Evolutionary conservation across 2,329 filamentous ascomycete genomes (phyloP).

Genomic region (Sporothrix brasiliensis): DNA sequence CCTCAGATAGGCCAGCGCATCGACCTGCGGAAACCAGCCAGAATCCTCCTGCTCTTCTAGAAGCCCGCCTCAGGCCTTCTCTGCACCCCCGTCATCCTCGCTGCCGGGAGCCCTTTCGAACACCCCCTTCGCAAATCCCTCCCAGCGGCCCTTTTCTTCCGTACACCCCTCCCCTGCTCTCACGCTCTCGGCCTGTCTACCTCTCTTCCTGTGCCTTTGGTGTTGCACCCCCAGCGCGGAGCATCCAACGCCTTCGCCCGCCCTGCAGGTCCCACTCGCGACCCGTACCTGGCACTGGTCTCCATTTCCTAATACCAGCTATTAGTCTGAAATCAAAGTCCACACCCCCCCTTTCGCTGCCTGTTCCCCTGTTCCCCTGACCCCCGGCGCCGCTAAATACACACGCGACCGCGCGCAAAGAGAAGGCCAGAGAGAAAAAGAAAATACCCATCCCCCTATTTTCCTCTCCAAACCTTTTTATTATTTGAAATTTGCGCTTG

Average conservation of each 20-base stretch:
- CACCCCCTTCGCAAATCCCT: conserved; percentile 6
- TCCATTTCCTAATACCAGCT: conserved; percentile 33
- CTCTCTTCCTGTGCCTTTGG: not conserved
- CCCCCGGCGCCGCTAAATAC: conserved; percentile 32
- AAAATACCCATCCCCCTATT: conserved; percentile 29
- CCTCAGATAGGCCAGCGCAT: not conserved
- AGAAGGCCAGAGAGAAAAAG: conserved; percentile 26
- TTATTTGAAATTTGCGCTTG: conserved; percentile 32
- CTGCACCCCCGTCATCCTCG: conserved; percentile 26
- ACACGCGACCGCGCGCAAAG: conserved; percentile 33
- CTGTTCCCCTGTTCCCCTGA: conserved; percentile 21
- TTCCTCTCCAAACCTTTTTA: conserved; percentile 24
- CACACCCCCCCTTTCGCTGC: conserved; percentile 24
- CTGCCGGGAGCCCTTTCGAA: conserved; percentile 21
- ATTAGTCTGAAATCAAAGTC: conserved; percentile 19
- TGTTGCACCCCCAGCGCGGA: not conserved
- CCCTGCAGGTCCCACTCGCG: conserved; percentile 29
- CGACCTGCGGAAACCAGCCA: conserved; percentile 12
- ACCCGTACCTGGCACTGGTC: conserved; percentile 32
- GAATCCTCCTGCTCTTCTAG: conserved; percentile 30
- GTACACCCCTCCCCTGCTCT: conserved; percentile 17
- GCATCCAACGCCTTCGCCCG: conserved; percentile 25
- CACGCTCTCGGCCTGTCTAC: conserved; percentile 8
- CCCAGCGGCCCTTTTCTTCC: conserved; percentile 15
- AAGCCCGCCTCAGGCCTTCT: conserved; percentile 30